Evolutionary conservation across 164 flowering plant species (phyloP).

Genomic region (Taxillus chinensis): DNA sequence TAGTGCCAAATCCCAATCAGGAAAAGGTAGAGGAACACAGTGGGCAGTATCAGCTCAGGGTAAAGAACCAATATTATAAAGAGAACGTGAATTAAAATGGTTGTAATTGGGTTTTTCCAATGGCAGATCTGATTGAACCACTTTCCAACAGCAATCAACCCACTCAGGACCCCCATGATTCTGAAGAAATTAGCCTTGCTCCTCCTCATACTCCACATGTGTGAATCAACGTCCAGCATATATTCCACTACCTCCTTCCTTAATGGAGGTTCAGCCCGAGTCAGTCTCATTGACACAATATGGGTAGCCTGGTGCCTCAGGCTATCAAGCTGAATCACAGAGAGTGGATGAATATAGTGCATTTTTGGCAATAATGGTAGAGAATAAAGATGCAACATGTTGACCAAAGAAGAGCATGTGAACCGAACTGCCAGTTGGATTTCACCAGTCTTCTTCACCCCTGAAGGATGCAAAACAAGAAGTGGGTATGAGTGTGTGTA

Average conservation of each 20-base stretch:
- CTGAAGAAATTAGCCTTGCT: constrained; percentile 6
- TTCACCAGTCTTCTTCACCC: constrained; percentile 6
- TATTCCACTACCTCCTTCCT: constrained; percentile 7
- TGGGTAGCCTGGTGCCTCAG: constrained; percentile 7
- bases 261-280: constrained; percentile 5
- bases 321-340: constrained; percentile 3
- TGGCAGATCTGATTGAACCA: constrained; percentile 5
- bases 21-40: constrained; percentile 3
- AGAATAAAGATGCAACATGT: constrained; percentile 4
- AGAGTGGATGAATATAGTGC: constrained; percentile 4
- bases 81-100: constrained; percentile 3
- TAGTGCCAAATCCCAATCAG: constrained; percentile 4
- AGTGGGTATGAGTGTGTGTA: constrained; percentile 7
- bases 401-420: constrained; percentile 1
- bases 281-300: background rate
- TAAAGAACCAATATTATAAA: constrained; percentile 6
- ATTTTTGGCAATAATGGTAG: constrained; percentile 2
- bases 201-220: constrained; percentile 7
- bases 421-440: constrained; percentile 4
- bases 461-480: constrained; percentile 3
- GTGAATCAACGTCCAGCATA: constrained; percentile 7
- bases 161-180: constrained; percentile 2
- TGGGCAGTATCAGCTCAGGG: constrained; percentile 4
- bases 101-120: constrained; percentile 4
- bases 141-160: constrained; percentile 2